These are phyloP conservation scores for Rhazya stricta DNA, from an alignment of 257 asterid genomes.

Conservation along the genomic window DNA sequence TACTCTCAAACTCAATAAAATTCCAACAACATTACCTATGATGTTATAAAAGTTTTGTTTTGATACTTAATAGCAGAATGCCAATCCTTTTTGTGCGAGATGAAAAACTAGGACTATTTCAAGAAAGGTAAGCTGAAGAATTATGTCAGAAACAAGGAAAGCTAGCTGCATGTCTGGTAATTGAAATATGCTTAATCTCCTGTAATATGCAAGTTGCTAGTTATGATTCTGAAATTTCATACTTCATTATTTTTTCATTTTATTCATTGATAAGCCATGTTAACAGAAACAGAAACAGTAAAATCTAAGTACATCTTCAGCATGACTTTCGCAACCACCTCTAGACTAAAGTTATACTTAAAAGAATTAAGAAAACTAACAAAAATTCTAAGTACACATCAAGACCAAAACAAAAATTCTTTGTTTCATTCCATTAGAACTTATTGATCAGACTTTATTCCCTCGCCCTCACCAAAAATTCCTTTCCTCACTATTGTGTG, in stretches of 20 bases:
- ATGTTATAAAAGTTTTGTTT: not conserved
- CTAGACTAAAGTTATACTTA: not conserved
- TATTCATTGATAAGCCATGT: too few species aligned
- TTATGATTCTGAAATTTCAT: not conserved
- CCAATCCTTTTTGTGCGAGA: not conserved
- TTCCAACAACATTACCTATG: not conserved
- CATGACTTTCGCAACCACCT: not conserved
- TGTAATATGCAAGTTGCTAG: not conserved
- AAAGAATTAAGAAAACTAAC: not conserved
- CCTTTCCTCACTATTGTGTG: too few species aligned
- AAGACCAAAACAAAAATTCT: conserved; percentile 1
- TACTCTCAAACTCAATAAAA: not conserved
- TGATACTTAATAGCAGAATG: not conserved
- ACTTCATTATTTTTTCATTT: not conserved
- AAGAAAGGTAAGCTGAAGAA: not conserved
- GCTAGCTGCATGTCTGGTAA: not conserved
- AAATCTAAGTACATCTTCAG: too few species aligned
- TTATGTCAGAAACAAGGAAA: not conserved
- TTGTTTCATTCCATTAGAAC: too few species aligned
- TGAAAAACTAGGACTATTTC: not conserved
- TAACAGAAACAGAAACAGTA: too few species aligned
- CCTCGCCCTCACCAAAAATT: too few species aligned
- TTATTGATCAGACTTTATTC: too few species aligned
- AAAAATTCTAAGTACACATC: not conserved
- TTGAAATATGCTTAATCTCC: not conserved